phyloP scores from a whole-genome alignment of 2,329 filamentous ascomycete species.

The Ophiostoma sp. region DNA sequence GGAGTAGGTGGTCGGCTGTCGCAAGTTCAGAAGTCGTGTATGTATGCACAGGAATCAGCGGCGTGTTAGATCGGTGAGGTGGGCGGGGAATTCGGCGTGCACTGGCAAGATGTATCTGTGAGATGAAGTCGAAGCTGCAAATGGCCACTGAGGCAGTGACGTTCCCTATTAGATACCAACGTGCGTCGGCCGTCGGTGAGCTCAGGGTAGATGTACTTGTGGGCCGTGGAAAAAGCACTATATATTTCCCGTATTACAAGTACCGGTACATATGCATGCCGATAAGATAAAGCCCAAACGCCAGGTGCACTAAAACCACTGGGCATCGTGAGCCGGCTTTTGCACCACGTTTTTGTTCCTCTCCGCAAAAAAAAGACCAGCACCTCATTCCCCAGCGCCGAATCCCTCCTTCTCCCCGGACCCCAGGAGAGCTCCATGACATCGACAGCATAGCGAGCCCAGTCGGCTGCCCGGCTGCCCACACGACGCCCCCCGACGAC shows the following conservation, averaged over 20 bases:
- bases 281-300: slow-evolving; percentile 22
- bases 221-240: not conserved
- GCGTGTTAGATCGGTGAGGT: not conserved
- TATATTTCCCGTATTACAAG: not conserved
- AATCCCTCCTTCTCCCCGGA: not conserved
- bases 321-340: slow-evolving; percentile 15
- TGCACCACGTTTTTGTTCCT: slow-evolving; percentile 19
- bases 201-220: slow-evolving; percentile 8
- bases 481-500: not conserved
- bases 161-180: slow-evolving; percentile 13
- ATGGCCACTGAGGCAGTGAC: slow-evolving; percentile 19
- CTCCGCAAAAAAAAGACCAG: not conserved
- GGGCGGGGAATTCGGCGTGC: not conserved
- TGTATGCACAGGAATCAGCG: not conserved
- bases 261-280: slow-evolving; percentile 2
- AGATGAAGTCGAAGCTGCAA: slow-evolving; percentile 6
- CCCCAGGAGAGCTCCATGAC: slow-evolving; percentile 15
- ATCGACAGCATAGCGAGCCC: slow-evolving; percentile 17
- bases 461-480: slow-evolving; percentile 15
- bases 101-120: too few relatives aligned
- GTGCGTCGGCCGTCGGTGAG: slow-evolving; percentile 18
- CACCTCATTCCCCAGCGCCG: not conserved
- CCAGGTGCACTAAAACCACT: slow-evolving; percentile 14
- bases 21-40: not conserved
- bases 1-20: not conserved